Base-by-base conservation (phyloP, 2,329 filamentous ascomycete genomes). In the Truncatella angustata region DNA sequence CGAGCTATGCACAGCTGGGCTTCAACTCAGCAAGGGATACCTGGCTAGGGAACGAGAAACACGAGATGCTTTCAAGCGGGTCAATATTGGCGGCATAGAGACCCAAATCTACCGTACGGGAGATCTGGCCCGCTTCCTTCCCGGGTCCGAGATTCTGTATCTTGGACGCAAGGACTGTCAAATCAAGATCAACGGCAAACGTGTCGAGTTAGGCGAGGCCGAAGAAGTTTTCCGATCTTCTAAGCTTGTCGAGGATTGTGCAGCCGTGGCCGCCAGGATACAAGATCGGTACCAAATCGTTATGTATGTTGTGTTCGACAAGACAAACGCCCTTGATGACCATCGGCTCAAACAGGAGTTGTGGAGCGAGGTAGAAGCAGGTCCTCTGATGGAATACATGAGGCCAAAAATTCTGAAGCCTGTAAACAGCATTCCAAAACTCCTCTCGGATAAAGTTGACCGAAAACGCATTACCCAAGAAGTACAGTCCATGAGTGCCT, bases 151-250 rank as follows among this genome's bases (percentile, higher is more conserved):
- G 20, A 54, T 73, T 18, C 45, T 61, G 4, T 70, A 64, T 48
- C 50, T 73, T 47, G 76, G 76, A 40, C 68, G 77, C 36, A 74
- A 73, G 50, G 76, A 79, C 58, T 68, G 68, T 2, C 76, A 79
- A 57, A 67, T 77, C 43, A 80, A 80, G 58, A 60, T 80, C 20
- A 69, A 72, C 30, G 80, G 80, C 40, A 77, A 69, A 50, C 56
- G 75, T 54, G 64, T 75, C 56, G 79, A 72, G 63, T 62, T 73
- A 49, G 72, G 67, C 20, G 74, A 72, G 59, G 72, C 72, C 36
- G 77, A 72, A 62, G 66, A 68, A 44, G 62, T 61, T 24, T 42
- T 58, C 39, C 26, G 32, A 35, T 35, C 2, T 12, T 35, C 32
- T 7, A 12, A 35, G 32, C 32, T 35, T 7, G 32, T 35, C 12